Evolutionary conservation across 495 filamentous ascomycete species (phyloP).

Genomic region (Parathielavia appendiculata): DNA sequence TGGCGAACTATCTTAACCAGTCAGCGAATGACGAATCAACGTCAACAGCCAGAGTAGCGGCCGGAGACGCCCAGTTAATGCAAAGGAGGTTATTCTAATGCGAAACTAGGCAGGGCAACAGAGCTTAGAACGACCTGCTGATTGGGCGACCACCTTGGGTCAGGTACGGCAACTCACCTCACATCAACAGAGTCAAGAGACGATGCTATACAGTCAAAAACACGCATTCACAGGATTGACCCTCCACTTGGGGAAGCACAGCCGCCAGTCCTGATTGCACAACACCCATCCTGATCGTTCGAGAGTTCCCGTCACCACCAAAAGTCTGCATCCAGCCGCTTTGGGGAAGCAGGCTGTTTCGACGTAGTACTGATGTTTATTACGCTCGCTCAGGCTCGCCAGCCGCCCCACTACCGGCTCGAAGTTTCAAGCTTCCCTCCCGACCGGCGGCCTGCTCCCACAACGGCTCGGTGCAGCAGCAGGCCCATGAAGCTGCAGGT

Average conservation of each 20-base stretch:
- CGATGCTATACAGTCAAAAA: neutral
- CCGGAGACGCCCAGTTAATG: too few species aligned
- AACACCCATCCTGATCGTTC: neutral
- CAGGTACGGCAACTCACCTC: too few species aligned
- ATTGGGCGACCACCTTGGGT: too few species aligned
- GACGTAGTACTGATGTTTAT: neutral
- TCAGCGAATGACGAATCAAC: neutral
- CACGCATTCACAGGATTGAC: neutral
- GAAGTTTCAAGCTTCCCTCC: neutral
- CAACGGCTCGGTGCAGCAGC: constrained; percentile 5
- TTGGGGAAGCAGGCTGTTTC: neutral
- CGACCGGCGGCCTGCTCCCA: neutral
- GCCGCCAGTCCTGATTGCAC: neutral
- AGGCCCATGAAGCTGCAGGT: neutral
- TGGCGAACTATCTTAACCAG: neutral
- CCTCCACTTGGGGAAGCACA: neutral
- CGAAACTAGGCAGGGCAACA: neutral
- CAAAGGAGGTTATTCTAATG: neutral
- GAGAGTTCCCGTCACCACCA: constrained; percentile 10
- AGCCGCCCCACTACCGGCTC: neutral
- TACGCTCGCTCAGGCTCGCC: neutral
- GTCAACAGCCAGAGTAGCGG: neutral
- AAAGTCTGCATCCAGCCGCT: constrained; percentile 5
- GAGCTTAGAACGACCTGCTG: neutral
- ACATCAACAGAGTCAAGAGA: neutral